Conservation (phyloP, 2,329 filamentous ascomycete species). For the Claviceps monticola region DNA sequence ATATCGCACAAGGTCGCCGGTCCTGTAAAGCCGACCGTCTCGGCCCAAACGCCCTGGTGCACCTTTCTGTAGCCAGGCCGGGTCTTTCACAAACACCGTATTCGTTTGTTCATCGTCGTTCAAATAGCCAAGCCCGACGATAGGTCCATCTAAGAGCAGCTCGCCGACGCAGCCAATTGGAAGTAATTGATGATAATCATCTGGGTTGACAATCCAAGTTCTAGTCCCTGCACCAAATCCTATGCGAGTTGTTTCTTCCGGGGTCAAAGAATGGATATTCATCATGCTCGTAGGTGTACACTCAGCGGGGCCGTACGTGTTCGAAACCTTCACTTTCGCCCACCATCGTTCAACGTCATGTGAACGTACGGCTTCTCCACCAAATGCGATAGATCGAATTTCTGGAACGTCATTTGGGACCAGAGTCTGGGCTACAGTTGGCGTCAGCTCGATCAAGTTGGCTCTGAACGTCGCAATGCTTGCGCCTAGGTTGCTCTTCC, state of each 20-base stretch:
- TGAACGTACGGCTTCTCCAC: slow-evolving; percentile 7
- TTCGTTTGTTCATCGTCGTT: neutral
- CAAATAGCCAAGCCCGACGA: neutral
- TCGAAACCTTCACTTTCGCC: slow-evolving; percentile 5
- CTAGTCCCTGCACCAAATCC: neutral
- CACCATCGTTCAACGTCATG: slow-evolving; percentile 2
- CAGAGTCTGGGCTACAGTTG: neutral
- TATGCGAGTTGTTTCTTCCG: neutral
- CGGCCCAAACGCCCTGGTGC: slow-evolving; percentile 3
- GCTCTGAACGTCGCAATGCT: neutral
- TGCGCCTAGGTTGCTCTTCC: neutral
- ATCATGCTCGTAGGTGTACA: slow-evolving; percentile 7
- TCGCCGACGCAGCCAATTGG: slow-evolving; percentile 1
- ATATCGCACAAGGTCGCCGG: slow-evolving; percentile 11
- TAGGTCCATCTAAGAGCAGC: slow-evolving; percentile 1
- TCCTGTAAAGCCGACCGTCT: slow-evolving; percentile 8
- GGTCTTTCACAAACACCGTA: neutral
- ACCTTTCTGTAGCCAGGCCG: neutral
- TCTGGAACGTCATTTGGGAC: neutral
- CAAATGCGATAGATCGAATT: slow-evolving; percentile 1
- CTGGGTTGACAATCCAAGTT: neutral
- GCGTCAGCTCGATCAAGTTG: neutral
- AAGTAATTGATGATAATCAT: neutral
- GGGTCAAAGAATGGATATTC: too few relatives aligned
- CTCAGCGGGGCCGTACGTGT: slow-evolving; percentile 12